Base-by-base conservation (phyloP, 169 alveolate species). In the Eimeria necatrix region DNA sequence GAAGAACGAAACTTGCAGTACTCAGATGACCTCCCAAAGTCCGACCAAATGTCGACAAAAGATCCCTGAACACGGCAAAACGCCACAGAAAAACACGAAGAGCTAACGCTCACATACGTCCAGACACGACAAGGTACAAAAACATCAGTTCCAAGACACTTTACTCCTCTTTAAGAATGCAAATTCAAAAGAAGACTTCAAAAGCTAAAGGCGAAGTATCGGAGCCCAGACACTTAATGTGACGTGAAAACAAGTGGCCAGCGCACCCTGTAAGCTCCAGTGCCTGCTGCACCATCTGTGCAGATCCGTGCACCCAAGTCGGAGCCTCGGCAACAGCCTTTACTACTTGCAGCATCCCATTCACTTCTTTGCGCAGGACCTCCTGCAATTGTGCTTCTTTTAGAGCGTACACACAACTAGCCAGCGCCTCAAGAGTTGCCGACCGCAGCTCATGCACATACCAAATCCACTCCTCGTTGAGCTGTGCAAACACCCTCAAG, bases 381-480 rank as follows among this genome's bases (percentile, higher is more conserved):
- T 95, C 96, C 88, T 97, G 97, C 94, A 94, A 95, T 53, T 97
- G 95, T 46, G 98, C 98, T 93, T 96, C 98, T 93, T 97, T 97
- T 96, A 98, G 94, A 60, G 99, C 99, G 95, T 98, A 97, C 14
- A 98, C 97, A 70, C 98, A 97, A 46, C 98, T 98, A 51, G 98
- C 97, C 92, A 97, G 97, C 32, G 99, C 98, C 94, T 97, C 97
- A 81, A 98, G 94, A 48, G 97, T 98, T 7, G 98, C 97, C 91
- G 98, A 99, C 53, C 99, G 97, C 46, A 98, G 97, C 86, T 97
- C 98, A 80, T 97, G 97, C 89, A 98, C 97, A 95, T 98, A 98
- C 97, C 97, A 97, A 53, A 97, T 92, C 99, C 99, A 98, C 85
- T 98, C 99, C 92, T 98, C 99, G 96, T 96, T 98, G 68, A 97